phyloP scores from a whole-genome alignment of 352 stramenopile genomes.

The Pythium coloratum region DNA sequence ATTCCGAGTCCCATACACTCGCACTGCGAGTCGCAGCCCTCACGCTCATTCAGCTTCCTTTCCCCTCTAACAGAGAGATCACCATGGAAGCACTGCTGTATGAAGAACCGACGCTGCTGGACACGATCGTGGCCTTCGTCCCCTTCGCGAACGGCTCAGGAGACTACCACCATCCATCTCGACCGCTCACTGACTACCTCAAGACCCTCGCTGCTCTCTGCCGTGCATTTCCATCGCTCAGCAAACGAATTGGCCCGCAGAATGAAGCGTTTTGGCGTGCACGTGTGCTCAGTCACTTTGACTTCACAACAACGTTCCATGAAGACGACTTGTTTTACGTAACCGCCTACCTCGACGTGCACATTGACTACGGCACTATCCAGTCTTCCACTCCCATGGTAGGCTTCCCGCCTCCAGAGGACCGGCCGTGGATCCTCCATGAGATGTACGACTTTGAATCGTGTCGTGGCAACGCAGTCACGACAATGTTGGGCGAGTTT shows the following conservation, averaged over 20 bases:
- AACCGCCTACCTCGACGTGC: not conserved
- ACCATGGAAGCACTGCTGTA: not conserved
- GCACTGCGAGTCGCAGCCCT: too few relatives aligned
- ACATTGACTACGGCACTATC: not conserved
- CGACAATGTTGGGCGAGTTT: not conserved
- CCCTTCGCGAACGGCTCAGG: not conserved
- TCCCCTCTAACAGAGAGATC: too few relatives aligned
- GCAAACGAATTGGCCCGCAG: not conserved
- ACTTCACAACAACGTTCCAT: not conserved
- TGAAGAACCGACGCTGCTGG: not conserved
- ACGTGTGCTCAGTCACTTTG: constrained; percentile 1
- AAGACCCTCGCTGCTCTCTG: constrained; percentile 2
- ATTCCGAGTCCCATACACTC: too few relatives aligned
- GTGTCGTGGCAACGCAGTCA: not conserved
- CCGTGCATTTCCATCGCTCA: not conserved
- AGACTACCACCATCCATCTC: not conserved
- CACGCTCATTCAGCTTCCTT: too few relatives aligned
- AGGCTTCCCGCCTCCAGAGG: not conserved
- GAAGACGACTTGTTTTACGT: not conserved
- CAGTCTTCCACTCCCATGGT: not conserved
- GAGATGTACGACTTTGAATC: not conserved
- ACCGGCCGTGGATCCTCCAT: not conserved
- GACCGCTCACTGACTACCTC: not conserved
- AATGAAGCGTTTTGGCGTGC: not conserved
- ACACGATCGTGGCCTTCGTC: not conserved